Base-by-base conservation (phyloP, 139 green algal species). In the Chlamydomonas sp. region DNA sequence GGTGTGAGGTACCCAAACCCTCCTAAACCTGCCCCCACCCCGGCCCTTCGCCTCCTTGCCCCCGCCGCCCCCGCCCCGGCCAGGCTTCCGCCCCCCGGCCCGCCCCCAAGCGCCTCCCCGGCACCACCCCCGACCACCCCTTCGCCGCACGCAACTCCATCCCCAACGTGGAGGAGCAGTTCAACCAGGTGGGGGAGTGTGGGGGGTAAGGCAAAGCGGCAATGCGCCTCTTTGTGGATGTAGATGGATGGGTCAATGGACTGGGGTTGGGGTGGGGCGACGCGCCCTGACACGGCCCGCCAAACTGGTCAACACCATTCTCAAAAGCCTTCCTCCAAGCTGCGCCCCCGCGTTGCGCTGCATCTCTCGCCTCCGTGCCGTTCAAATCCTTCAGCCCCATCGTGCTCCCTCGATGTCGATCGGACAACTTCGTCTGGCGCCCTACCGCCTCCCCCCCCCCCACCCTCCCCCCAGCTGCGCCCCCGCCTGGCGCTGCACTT, bases 401-500 rank as follows among this genome's bases (percentile, higher is more conserved):
- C 71, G 85, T 72, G 83, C 77, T 80, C 86, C 83, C 10, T 82
- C 83, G 9, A 9, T 5, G 6, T 2, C 15, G 58, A 4, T 31
- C 31, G 72, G 74, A 20, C 74, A 4, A 16, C n/a, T 5, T 76
- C 57, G 14, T 20, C 4, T 5, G 4, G 9, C 78, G 18, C 16
- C 61, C 12, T 62, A 68, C 20, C 63, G 58, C 67, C 78, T 59
- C 78, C 78, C 83, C 63, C 77, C 17, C 64, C 83, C 88, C 18
- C 85, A 18, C 14, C n/a, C 60, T 64, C 77, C 20, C 71, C 85
- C 9, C 77, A 78, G 83, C 85, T 91, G 20, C 83, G 78, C 14
- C 77, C 63, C 63, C 60, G 77, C 57, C 88, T 95, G 63, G 95
- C 96, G 9, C 80, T 95, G 71, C 71, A 91, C 15, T 98, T 94